Conservation (phyloP, 1,284 basidiomycete genomes). For the Trichosporon sp. region DNA sequence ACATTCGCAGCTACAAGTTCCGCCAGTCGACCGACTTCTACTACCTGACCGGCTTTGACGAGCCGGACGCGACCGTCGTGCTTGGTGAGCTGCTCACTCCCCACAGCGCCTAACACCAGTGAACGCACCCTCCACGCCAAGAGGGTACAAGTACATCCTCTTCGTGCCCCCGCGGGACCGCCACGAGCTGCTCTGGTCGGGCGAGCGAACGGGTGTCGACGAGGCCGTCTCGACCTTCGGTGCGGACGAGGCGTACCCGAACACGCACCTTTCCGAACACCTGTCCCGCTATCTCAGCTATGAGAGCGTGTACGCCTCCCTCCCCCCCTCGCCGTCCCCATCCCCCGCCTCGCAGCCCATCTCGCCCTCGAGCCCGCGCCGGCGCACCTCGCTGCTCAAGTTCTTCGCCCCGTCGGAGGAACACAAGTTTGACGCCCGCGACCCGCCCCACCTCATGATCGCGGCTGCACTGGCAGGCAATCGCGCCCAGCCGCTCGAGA, state of each 20-base stretch:
- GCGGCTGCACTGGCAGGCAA: slow-evolving; percentile 40
- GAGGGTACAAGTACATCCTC: slow-evolving; percentile 82
- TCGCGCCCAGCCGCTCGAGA: slow-evolving; percentile 40
- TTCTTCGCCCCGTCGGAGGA: slow-evolving; percentile 36
- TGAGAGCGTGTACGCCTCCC: slow-evolving; percentile 45
- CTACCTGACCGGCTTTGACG: slow-evolving; percentile 92
- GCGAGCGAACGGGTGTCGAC: slow-evolving; percentile 63
- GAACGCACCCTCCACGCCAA: slow-evolving; percentile 53
- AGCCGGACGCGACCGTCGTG: slow-evolving; percentile 82
- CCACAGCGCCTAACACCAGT: slow-evolving; percentile 21
- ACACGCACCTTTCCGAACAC: slow-evolving; percentile 36
- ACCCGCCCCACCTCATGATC: slow-evolving; percentile 46
- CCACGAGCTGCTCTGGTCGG: slow-evolving; percentile 85
- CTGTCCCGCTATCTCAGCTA: slow-evolving; percentile 35
- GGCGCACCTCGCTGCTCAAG: slow-evolving; percentile 41
- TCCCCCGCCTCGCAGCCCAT: slow-evolving; percentile 40
- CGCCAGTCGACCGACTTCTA: slow-evolving; percentile 88
- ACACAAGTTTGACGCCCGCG: slow-evolving; percentile 22
- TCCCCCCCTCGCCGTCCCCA: slow-evolving; percentile 45
- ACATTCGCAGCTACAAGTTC: slow-evolving; percentile 75
- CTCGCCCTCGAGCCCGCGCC: slow-evolving; percentile 33
- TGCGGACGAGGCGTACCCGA: slow-evolving; percentile 59
- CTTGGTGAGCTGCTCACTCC: slow-evolving; percentile 56
- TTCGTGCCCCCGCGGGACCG: slow-evolving; percentile 76
- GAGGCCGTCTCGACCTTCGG: slow-evolving; percentile 62